These are phyloP conservation scores for Haplosporangium gracile DNA, from an alignment of 192 early-diverging fungal genomes.

Conservation along the genomic window DNA sequence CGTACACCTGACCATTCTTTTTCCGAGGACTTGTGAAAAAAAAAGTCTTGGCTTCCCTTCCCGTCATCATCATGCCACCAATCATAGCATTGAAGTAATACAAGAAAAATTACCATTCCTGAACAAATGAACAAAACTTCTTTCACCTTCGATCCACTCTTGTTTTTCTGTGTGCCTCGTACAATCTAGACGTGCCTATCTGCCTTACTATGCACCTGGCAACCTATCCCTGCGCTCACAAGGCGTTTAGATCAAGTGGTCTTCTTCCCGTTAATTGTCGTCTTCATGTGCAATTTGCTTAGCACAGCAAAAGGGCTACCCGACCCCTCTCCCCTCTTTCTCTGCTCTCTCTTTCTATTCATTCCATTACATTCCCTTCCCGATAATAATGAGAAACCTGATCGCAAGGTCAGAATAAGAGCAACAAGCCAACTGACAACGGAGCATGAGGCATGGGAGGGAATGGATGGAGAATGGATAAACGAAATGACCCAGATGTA, in stretches of 20 bases:
- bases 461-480: not conserved
- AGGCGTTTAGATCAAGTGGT: not conserved
- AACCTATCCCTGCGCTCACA: not conserved
- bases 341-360: not conserved
- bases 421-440: not conserved
- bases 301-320: conserved; percentile 8
- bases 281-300: not conserved
- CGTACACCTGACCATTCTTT: no score
- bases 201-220: no score
- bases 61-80: not conserved
- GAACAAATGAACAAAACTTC: not conserved
- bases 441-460: not conserved
- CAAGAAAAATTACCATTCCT: not conserved
- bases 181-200: no score
- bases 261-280: not conserved
- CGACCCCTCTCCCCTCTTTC: not conserved
- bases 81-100: not conserved
- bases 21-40: not conserved
- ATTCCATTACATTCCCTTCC: not conserved
- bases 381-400: not conserved
- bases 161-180: no score
- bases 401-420: not conserved
- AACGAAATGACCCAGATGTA: not conserved
- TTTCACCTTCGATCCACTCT: no score
- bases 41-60: not conserved